Evolutionary conservation across 805 yeast species (phyloP).

Genomic region (Candida methanosorbosa): DNA sequence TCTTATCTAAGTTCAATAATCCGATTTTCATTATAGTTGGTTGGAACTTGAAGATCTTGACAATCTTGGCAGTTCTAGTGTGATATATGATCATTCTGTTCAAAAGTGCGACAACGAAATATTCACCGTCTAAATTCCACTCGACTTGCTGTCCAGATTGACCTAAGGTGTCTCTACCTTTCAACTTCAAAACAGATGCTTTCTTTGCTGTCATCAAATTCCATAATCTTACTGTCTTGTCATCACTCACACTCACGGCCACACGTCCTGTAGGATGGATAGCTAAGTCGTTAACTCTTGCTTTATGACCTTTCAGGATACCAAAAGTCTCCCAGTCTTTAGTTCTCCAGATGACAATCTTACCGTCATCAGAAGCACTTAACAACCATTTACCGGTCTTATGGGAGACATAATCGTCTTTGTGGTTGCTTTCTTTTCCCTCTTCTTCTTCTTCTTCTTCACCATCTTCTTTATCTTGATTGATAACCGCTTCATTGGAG

Average conservation of each 20-base stretch:
- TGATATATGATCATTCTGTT: constrained; percentile 57
- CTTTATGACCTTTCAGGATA: constrained; percentile 80
- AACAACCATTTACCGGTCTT: constrained; percentile 81
- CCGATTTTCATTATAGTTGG: constrained; percentile 67
- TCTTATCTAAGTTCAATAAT: constrained; percentile 33
- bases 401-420: constrained; percentile 6
- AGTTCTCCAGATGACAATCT: constrained; percentile 85
- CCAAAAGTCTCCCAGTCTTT: constrained; percentile 96
- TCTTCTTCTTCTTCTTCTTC: constrained; percentile 6
- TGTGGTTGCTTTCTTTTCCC: not conserved
- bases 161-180: constrained; percentile 56
- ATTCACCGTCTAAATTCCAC: constrained; percentile 63
- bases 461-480: constrained; percentile 11
- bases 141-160: constrained; percentile 57
- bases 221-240: constrained; percentile 83
- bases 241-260: constrained; percentile 84
- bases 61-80: constrained; percentile 52
- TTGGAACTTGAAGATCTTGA: constrained; percentile 39
- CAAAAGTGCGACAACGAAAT: constrained; percentile 68
- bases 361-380: constrained; percentile 87
- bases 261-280: constrained; percentile 88
- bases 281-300: constrained; percentile 73
- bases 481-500: constrained; percentile 36
- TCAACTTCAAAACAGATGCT: constrained; percentile 75
- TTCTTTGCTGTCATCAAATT: constrained; percentile 93